A percentile compares a stretch with the other conserved stretches of the same genome.
phyloP scores from a whole-genome alignment of 2,329 filamentous ascomycete genomes.

The Trichoderma arundinaceum region DNA sequence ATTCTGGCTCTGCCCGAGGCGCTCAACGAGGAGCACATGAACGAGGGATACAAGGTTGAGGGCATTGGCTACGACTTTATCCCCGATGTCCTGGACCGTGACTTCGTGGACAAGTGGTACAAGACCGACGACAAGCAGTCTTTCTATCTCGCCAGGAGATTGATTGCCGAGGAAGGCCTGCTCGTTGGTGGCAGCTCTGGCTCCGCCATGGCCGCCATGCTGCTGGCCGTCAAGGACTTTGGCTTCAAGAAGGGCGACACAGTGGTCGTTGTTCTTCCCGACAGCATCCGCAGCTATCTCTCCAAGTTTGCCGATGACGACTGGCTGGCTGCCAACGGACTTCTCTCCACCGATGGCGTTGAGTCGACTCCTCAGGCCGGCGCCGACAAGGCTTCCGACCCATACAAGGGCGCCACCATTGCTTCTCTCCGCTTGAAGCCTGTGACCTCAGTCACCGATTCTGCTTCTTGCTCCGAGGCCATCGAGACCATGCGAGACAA shows the following conservation, averaged over 20 bases:
- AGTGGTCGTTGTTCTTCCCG: conserved; percentile 88
- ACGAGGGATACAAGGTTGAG: conserved; percentile 95
- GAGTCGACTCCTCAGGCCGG: conserved; percentile 52
- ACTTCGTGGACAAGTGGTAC: conserved; percentile 90
- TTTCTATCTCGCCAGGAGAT: conserved; percentile 84
- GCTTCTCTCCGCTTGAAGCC: conserved; percentile 87
- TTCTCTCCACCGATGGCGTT: conserved; percentile 63
- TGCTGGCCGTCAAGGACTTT: conserved; percentile 77
- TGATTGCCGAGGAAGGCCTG: conserved; percentile 93
- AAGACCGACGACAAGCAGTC: conserved; percentile 95
- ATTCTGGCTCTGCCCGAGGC: conserved; percentile 82
- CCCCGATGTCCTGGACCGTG: conserved; percentile 85
- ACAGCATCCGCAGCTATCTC: conserved; percentile 96
- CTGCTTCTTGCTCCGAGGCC: conserved; percentile 78
- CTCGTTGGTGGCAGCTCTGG: conserved; percentile 93
- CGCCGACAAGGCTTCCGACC: conserved; percentile 59
- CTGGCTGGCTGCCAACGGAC: conserved; percentile 96
- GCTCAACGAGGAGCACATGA: conserved; percentile 79
- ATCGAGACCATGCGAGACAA: conserved; percentile 99
- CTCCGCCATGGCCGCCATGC: conserved; percentile 83
- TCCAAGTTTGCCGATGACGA: conserved; percentile 99
- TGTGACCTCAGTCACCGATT: conserved; percentile 79
- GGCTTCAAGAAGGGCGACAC: conserved; percentile 82
- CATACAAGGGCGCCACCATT: conserved; percentile 80
- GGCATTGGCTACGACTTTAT: conserved; percentile 99